These are phyloP conservation scores for Ceratocystiopsis minuta DNA, from an alignment of 2,329 filamentous ascomycete genomes.

Conservation along the genomic window DNA sequence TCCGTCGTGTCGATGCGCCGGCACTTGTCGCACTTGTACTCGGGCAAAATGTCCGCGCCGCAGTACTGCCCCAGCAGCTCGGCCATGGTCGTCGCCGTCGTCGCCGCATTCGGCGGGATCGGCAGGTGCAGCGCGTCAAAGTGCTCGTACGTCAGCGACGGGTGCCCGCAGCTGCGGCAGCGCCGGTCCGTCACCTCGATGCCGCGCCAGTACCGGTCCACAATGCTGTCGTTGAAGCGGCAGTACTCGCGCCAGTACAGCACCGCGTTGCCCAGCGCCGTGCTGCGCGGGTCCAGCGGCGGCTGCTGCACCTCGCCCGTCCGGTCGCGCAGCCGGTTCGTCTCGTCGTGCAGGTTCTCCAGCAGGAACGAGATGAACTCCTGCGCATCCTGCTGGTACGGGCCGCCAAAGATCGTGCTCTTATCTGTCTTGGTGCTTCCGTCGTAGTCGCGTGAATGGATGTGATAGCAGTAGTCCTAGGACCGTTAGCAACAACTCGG, in stretches of 20 bases:
- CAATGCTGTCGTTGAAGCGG: conserved; percentile 52
- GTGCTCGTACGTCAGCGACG: conserved; percentile 23
- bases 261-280: conserved; percentile 36
- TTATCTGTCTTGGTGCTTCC: conserved; percentile 11
- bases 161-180: conserved; percentile 41
- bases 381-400: conserved; percentile 73
- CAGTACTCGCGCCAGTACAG: conserved; percentile 60
- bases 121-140: conserved; percentile 37
- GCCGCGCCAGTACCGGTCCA: conserved; percentile 65
- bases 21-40: conserved; percentile 61
- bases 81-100: conserved; percentile 22
- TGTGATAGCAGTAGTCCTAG: conserved; percentile 44
- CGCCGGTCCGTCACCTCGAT: conserved; percentile 55
- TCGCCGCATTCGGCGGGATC: conserved; percentile 15
- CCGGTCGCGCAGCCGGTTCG: conserved; percentile 43
- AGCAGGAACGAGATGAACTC: conserved; percentile 78
- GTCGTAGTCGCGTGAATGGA: conserved; percentile 27
- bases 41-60: conserved; percentile 46
- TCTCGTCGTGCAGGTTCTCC: conserved; percentile 68
- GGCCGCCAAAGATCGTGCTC: conserved; percentile 46
- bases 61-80: conserved; percentile 56
- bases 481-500: neutral
- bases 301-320: conserved; percentile 10
- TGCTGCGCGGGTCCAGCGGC: conserved; percentile 12
- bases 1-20: conserved; percentile 47